These are phyloP conservation scores for Cryptomeria japonica DNA, from an alignment of 75 land plant species.

Conservation along the genomic window DNA sequence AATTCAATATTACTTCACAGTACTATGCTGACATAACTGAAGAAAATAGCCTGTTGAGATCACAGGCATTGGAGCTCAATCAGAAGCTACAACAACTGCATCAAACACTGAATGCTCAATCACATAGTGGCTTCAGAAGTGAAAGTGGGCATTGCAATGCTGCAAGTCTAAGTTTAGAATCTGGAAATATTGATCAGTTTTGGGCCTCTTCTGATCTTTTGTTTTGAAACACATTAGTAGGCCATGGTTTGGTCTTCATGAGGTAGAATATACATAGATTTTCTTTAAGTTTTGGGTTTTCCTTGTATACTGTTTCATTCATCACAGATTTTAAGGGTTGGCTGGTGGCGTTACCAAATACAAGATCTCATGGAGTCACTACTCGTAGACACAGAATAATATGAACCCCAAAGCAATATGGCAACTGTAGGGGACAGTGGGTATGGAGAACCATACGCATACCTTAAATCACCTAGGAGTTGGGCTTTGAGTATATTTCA, in stretches of 20 bases:
- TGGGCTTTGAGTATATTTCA: not conserved
- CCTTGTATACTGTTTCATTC: not conserved
- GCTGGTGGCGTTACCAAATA: slow-evolving; percentile 1
- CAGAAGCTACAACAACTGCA: slow-evolving; percentile 35
- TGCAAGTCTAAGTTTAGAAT: not conserved
- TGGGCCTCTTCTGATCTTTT: not conserved
- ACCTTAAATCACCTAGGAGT: not conserved
- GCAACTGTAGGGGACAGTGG: not conserved
- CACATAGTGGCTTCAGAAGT: not conserved
- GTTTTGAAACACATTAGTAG: not conserved
- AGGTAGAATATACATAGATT: not conserved
- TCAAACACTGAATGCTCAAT: not conserved
- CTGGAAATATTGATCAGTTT: not conserved
- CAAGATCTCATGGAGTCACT: not conserved
- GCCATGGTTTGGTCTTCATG: not conserved
- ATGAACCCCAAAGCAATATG: not conserved
- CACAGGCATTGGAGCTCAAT: slow-evolving; percentile 42
- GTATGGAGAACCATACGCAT: not conserved
- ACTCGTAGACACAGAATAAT: not conserved
- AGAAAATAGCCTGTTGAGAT: slow-evolving; percentile 49
- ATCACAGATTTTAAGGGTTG: not conserved
- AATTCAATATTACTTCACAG: slow-evolving; percentile 47
- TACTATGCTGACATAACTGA: slow-evolving; percentile 35
- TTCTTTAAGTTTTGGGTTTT: not conserved
- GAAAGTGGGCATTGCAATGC: slow-evolving; percentile 9